These are phyloP conservation scores for Ephemerocybe angulata DNA, from an alignment of 768 basidiomycete species.

Conservation along the genomic window DNA sequence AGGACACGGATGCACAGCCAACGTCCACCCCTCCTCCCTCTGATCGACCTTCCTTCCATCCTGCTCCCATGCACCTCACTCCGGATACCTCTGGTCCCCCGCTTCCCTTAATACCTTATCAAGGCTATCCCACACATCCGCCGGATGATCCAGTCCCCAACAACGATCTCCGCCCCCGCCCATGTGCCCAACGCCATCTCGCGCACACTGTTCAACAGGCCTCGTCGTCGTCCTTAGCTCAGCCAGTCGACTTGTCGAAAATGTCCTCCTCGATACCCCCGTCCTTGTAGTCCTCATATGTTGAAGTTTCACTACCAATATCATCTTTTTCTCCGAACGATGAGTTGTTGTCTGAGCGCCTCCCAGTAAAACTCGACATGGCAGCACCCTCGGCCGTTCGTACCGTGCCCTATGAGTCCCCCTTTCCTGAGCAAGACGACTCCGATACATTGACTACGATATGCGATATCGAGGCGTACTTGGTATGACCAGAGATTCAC, in stretches of 20 bases:
- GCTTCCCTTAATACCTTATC: conserved; percentile 9
- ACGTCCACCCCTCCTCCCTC: conserved; percentile 11
- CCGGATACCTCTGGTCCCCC: neutral
- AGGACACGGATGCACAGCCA: conserved; percentile 55
- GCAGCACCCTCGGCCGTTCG: no score
- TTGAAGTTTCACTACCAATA: no score
- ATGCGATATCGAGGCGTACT: no score
- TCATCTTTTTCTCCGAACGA: no score
- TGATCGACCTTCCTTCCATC: conserved; percentile 22
- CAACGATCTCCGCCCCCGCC: conserved; percentile 67
- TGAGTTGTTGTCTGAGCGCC: no score
- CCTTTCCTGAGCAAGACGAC: no score
- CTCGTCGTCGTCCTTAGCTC: conserved; percentile 43
- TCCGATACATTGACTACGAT: no score
- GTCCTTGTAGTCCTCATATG: no score
- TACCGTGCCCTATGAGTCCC: no score
- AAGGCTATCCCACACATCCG: conserved; percentile 58
- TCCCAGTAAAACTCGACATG: no score
- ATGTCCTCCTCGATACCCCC: conserved; percentile 6
- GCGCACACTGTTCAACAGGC: conserved; percentile 40
- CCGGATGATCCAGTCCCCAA: conserved; percentile 75
- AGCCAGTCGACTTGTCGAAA: conserved; percentile 15
- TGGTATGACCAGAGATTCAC: no score
- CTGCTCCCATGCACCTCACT: conserved; percentile 1
- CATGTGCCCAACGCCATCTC: conserved; percentile 67